Evolutionary conservation across 495 filamentous ascomycete genomes (phyloP), one percentile per base, ranked within the genome.

Genomic region (Hypoxylon trugodes): DNA sequence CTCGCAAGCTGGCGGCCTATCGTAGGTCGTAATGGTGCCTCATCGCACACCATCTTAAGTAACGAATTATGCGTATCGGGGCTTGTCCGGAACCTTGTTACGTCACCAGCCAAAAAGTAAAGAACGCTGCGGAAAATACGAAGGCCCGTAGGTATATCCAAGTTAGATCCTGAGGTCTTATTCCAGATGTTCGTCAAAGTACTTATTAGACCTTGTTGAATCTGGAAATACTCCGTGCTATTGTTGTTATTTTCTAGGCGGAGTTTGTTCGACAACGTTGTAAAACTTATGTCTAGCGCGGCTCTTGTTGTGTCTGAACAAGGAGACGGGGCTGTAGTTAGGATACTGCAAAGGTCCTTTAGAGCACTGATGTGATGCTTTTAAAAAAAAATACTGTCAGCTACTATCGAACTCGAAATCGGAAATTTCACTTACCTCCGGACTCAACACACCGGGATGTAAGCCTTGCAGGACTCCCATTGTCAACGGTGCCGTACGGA

Each of bases 381-480:
- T n/a, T n/a, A n/a, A n/a, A n/a, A n/a, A 58, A 13, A 1, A 43
- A 37, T 4, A 43, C 12, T 5, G 40, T 67, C 26, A 67, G 47
- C 12, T 13, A 38, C 2, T 22, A n/a, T 24, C 1, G 36, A 13
- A 25, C 2, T 38, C 0, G 26, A 26, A 18, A 15, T 35, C 10
- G 16, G 32, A 13, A 43, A 8, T 15, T 12, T 24, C 4, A 67
- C 78, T 59, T 65, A 82, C 79, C 49, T 74, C 40, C 28, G 62
- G 41, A 9, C 38, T 49, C 62, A 82, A 60, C 15, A 73, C 73
- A 2, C 55, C 64, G 5, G 80, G 78, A 61, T 75, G 66, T 24
- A 82, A 62, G 9, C 78, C 80, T 48, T 79, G 70, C 6, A 82
- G 53, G 1, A 82, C 72, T 7, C 80, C 79, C 37, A 80, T 66